phyloP scores from a whole-genome alignment of 306 rosid species.

The Lathyrus aphaca region DNA sequence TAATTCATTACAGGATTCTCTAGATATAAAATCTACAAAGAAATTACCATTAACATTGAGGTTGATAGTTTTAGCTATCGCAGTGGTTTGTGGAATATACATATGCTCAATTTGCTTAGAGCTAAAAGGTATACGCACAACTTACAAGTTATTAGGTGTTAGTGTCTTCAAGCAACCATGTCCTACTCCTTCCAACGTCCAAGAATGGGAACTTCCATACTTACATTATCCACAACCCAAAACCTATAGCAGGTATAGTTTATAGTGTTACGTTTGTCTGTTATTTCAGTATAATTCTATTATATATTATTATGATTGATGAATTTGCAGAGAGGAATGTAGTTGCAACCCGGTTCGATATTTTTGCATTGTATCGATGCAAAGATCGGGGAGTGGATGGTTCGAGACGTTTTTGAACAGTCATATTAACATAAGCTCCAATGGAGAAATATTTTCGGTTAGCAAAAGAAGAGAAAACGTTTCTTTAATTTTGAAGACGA shows the following conservation, averaged over 20 bases:
- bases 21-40: constrained; percentile 53
- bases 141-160: constrained; percentile 36
- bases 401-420: constrained; percentile 86
- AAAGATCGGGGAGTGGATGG: constrained; percentile 99
- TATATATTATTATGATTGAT: background rate
- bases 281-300: no score
- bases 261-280: background rate
- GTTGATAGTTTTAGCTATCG: constrained; percentile 47
- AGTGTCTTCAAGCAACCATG: constrained; percentile 45
- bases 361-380: constrained; percentile 86
- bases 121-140: constrained; percentile 39
- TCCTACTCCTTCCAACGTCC: constrained; percentile 29
- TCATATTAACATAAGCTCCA: constrained; percentile 86
- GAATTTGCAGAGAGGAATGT: constrained; percentile 68
- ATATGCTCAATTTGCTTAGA: constrained; percentile 47
- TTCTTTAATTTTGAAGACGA: constrained; percentile 64
- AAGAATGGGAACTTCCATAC: constrained; percentile 51
- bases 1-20: constrained; percentile 49
- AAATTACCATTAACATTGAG: constrained; percentile 56
- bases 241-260: constrained; percentile 54
- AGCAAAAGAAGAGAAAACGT: constrained; percentile 69
- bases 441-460: constrained; percentile 82
- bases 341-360: constrained; percentile 64
- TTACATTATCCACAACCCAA: constrained; percentile 67
- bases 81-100: constrained; percentile 54